Evolutionary conservation across 257 asterid genomes (phyloP), one percentile per base, ranked within the genome.

Genomic region (Avicennia marina): DNA sequence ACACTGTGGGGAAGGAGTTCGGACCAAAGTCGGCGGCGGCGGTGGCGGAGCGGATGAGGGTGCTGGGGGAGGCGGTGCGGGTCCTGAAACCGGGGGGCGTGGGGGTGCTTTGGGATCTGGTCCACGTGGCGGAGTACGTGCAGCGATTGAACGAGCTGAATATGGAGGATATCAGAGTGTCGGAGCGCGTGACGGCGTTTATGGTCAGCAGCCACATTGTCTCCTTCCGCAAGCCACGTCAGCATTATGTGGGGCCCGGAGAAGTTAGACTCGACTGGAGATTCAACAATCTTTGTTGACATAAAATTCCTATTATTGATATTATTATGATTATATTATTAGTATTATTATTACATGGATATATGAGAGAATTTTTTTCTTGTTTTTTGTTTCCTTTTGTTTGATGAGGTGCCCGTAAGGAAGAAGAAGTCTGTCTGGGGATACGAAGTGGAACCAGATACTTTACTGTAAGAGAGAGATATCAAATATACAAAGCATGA

Each of bases 201-300:
- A 78, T 83, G 94, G 94, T 69, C 20, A 73, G 83, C 63, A 86
- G 94, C 72, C 95, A 81, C 63, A 69, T 86, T 48, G 89, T 86
- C 2, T 77, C 86, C 0, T 86, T 86, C 27, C 52, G 64, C 51
- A 86, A 86, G 77, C 95, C 95, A 52, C 62, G 78, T 76, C 94
- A 86, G 27, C 84, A 78, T 48, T 70, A 34, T 6, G 72, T 80
- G 71, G 91, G 91, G 50, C 20, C 87, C 63, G 64, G 33, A n/a
- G 94, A 81, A 66, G 85, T 81, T 16, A 72, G 86, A 60, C 64
- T 83, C 1, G 95, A 86, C 60, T 83, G 90, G 95, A 78, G 84
- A 82, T 83, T 79, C 82, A 73, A 71, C 81, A 54, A 54, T 52
- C 60, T 75, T 25, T 65, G 81, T 75, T 85, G 84, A 85, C 66